Evolutionary conservation across 345 rosid species (phyloP).

Genomic region (Salix koriyanagi): DNA sequence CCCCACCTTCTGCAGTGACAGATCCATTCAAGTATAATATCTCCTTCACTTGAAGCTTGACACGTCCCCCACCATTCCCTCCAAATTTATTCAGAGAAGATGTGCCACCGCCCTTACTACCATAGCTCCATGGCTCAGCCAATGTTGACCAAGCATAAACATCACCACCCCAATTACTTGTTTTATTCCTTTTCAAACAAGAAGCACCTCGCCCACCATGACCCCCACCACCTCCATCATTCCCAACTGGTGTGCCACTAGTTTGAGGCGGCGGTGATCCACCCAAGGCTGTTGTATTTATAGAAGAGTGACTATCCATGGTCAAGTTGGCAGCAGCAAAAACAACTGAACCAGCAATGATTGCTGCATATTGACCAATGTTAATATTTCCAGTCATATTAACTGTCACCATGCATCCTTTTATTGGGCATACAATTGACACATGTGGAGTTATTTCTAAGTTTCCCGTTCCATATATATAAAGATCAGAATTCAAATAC

Average conservation of each 20-base stretch:
- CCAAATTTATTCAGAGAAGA: conserved; percentile 41
- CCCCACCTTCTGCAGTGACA: conserved; percentile 74
- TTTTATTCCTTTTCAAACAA: conserved; percentile 51
- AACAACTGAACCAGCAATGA: conserved; percentile 69
- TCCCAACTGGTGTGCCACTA: conserved; percentile 80
- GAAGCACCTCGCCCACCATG: conserved; percentile 99
- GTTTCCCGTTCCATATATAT: conserved; percentile 62
- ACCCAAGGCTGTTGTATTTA: conserved; percentile 72
- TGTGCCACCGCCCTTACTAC: conserved; percentile 81
- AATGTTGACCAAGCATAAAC: conserved; percentile 88
- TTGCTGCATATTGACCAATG: conserved; percentile 55
- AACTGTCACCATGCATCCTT: conserved; percentile 67
- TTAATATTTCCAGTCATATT: conserved; percentile 75
- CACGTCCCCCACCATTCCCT: conserved; percentile 92
- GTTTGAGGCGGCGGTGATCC: conserved; percentile 93
- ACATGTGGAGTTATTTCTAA: conserved; percentile 70
- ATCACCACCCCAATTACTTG: conserved; percentile 90
- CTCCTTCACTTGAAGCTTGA: conserved; percentile 55
- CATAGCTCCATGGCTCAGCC: conserved; percentile 87
- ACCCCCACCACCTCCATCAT: conserved; percentile 95
- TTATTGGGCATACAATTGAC: conserved; percentile 54
- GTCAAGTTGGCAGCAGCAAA: conserved; percentile 59
- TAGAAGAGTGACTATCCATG: conserved; percentile 52
- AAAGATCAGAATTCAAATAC: conserved; percentile 53
- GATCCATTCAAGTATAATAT: conserved; percentile 75